Conservation (phyloP, 2,329 filamentous ascomycete species). For the Trichophyton schoenleinii region DNA sequence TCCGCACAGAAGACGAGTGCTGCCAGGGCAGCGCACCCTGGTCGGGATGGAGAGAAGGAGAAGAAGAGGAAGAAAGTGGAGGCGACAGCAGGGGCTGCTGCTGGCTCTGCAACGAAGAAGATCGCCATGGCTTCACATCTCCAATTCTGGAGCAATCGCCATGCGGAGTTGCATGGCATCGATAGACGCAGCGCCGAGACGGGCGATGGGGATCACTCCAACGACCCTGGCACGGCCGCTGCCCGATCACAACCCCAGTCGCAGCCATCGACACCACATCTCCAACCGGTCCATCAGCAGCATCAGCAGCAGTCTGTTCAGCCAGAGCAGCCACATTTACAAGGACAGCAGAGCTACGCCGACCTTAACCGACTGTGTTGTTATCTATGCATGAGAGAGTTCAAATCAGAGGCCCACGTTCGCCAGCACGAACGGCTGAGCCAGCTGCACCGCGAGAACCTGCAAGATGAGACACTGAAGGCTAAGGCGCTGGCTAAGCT, state of each 20-base stretch:
- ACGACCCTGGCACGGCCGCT: background rate
- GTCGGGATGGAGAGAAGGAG: conserved; percentile 28
- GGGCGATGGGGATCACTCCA: conserved; percentile 12
- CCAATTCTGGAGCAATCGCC: conserved; percentile 59
- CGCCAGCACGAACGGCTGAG: conserved; percentile 49
- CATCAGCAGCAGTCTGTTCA: conserved; percentile 17
- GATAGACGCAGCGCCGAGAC: conserved; percentile 17
- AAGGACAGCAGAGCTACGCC: conserved; percentile 42
- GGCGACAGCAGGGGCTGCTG: conserved; percentile 21
- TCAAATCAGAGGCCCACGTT: conserved; percentile 43
- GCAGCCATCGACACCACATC: conserved; percentile 8
- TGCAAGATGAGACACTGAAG: conserved; percentile 39
- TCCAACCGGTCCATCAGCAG: conserved; percentile 16
- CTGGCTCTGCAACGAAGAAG: conserved; percentile 26
- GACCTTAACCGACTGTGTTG: conserved; percentile 47
- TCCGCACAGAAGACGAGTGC: conserved; percentile 16
- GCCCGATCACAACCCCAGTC: conserved; percentile 10
- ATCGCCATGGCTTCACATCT: conserved; percentile 51
- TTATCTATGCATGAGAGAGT: conserved; percentile 49
- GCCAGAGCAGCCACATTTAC: conserved; percentile 27
- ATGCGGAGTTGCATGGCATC: conserved; percentile 52
- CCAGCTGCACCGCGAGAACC: conserved; percentile 44
- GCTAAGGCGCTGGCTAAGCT: conserved; percentile 31
- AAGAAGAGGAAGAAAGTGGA: conserved; percentile 40
- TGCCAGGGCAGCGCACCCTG: conserved; percentile 15